Conservation (phyloP, 495 filamentous ascomycete genomes). For the Haplographium delicatum region DNA sequence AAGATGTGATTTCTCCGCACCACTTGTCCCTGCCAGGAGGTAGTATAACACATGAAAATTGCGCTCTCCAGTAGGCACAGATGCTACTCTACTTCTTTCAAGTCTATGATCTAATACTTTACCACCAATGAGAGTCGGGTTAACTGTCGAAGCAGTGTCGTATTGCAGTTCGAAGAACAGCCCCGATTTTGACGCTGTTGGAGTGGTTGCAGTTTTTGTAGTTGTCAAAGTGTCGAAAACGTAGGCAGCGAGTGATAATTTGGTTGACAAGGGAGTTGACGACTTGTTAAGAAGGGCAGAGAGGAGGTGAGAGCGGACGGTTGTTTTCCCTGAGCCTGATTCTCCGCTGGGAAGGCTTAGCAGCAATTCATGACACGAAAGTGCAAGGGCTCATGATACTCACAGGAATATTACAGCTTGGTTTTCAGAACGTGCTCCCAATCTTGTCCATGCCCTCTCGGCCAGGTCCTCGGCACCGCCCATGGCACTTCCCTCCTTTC, state of each 20-base stretch:
- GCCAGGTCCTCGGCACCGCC: constrained; percentile 87
- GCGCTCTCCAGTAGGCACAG: constrained; percentile 89
- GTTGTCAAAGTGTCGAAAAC: constrained; percentile 94
- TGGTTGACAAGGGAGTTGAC: constrained; percentile 85
- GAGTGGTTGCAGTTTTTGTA: constrained; percentile 94
- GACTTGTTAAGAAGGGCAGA: constrained; percentile 80
- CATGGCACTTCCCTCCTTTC: constrained; percentile 78
- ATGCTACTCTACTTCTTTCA: constrained; percentile 82
- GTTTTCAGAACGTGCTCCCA: constrained; percentile 88
- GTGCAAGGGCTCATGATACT: constrained; percentile 31
- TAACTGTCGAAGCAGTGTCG: constrained; percentile 75
- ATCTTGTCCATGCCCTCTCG: constrained; percentile 70
- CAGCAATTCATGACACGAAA: not conserved
- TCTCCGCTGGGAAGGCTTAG: constrained; percentile 60
- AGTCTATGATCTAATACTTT: constrained; percentile 91
- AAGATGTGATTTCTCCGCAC: constrained; percentile 82
- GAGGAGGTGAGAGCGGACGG: constrained; percentile 80
- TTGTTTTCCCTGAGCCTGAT: constrained; percentile 93
- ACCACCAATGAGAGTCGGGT: constrained; percentile 81
- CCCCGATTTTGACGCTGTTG: constrained; percentile 90
- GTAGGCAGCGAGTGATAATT: constrained; percentile 88
- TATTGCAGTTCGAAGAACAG: constrained; percentile 96
- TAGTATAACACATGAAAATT: constrained; percentile 98
- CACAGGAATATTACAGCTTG: constrained; percentile 91
- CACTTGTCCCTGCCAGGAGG: constrained; percentile 83